Base-by-base conservation (phyloP, 106 monocot genomes). In the Narthecium ossifragum region DNA sequence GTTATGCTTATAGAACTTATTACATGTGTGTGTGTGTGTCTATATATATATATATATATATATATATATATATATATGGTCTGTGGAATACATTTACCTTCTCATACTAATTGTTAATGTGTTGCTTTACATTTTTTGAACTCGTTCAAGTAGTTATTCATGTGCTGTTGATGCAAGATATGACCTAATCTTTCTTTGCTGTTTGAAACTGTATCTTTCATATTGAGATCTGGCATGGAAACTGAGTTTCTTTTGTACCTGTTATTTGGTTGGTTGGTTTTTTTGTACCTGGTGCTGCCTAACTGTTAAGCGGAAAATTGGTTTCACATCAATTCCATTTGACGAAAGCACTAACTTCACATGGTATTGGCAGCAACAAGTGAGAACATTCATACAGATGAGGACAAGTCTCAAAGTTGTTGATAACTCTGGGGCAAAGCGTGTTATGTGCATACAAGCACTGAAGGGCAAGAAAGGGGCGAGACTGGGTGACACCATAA, bases 361-460 rank as follows among this genome's bases (percentile, higher is more conserved):
- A 58, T 51, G 45, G n/a, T 32, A 11, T 43, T 43, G 43, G 43
- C 21, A 72, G 55, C 78, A 93, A 83, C 88, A 93, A 66, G 76
- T 73, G 26, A 88, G 92, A 64, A 85, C 81, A 37, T 93, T 93
- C 76, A 85, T 93, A 56, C 88, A 93, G 31, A 93, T 93, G 92
- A 81, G 92, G 55, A 93, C 92, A 8, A 93, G 75, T 29, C 85
- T 88, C 1, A 93, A 88, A 59, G 93, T 93, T 32, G 85, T 85
- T 27, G 93, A 93, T 49, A 93, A 93, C 61, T 93, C 88, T 31
- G 93, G 93, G 2, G 88, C 93, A 11, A 93, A 93, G 50, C 62
- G 71, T 12, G 88, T 93, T 26, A 93, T 88, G 85, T 93, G 93
- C 81, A 93, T 93, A 28, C 88, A 93, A 70, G 64, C 85, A 27